These are phyloP conservation scores for Eustoma russellianum DNA, from an alignment of 257 asterid species.

Conservation along the genomic window DNA sequence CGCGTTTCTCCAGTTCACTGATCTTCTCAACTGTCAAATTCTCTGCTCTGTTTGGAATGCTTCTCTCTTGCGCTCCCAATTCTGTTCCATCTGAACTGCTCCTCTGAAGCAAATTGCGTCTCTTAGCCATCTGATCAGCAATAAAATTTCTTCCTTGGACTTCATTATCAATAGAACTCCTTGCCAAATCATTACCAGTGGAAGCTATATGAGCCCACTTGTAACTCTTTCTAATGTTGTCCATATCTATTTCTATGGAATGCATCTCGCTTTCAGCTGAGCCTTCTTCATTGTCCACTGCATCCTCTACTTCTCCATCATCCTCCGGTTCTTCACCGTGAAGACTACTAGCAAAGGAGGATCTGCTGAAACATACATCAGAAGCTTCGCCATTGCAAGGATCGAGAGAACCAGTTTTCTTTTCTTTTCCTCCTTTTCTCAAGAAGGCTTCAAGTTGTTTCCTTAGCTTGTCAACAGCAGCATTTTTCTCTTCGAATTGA, in stretches of 20 bases:
- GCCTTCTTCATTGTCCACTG: constrained; percentile 31
- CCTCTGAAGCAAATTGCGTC: constrained; percentile 45
- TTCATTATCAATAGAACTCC: constrained; percentile 25
- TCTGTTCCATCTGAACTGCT: constrained; percentile 59
- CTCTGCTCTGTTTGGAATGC: constrained; percentile 20
- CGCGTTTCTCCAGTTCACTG: constrained; percentile 39
- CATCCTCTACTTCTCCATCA: constrained; percentile 46
- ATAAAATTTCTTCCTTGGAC: constrained; percentile 35
- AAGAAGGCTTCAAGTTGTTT: constrained; percentile 71
- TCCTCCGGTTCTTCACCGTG: constrained; percentile 33
- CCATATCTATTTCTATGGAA: constrained; percentile 48
- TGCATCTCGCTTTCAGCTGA: constrained; percentile 68
- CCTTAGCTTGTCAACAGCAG: constrained; percentile 61
- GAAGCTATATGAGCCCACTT: constrained; percentile 31
- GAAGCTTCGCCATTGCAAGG: constrained; percentile 26
- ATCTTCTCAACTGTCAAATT: constrained; percentile 26
- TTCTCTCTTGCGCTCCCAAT: constrained; percentile 29
- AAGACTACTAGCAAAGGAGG: constrained; percentile 10
- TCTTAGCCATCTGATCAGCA: constrained; percentile 36
- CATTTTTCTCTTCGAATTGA: constrained; percentile 53
- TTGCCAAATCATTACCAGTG: constrained; percentile 21
- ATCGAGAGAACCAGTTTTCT: constrained; percentile 9
- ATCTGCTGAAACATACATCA: constrained; percentile 18
- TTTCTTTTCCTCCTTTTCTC: constrained; percentile 27
- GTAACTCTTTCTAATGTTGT: constrained; percentile 23